Evolutionary conservation across 306 rosid species (phyloP).

Genomic region (Vicia villosa): DNA sequence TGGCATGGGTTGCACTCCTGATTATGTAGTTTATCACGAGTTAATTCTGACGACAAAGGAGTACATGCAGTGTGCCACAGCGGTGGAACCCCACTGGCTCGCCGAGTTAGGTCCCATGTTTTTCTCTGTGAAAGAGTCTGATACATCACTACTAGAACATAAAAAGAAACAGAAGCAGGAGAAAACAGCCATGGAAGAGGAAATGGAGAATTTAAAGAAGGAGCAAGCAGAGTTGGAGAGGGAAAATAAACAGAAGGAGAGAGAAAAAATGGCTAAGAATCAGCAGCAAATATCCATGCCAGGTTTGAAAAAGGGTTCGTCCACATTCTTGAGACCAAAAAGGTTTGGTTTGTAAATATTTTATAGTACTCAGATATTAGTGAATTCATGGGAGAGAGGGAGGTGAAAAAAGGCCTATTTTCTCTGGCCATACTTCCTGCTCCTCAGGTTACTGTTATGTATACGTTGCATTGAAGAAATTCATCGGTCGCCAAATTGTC

Average conservation of each 20-base stretch:
- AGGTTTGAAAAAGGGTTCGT: constrained; percentile 74
- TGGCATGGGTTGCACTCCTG: constrained; percentile 98
- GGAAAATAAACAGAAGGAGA: constrained; percentile 59
- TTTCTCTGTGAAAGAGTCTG: constrained; percentile 95
- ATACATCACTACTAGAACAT: constrained; percentile 88
- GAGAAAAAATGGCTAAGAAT: constrained; percentile 59
- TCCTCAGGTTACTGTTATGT: not conserved
- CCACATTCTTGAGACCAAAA: constrained; percentile 84
- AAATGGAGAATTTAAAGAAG: constrained; percentile 92
- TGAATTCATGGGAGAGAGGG: not conserved
- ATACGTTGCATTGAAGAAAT: not conserved
- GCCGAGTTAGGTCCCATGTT: constrained; percentile 99
- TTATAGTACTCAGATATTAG: constrained; percentile 14
- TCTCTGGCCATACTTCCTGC: not conserved
- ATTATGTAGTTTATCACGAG: constrained; percentile 88
- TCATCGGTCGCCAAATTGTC: not conserved
- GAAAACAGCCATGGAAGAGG: constrained; percentile 95
- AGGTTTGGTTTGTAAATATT: constrained; percentile 69
- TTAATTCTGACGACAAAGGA: constrained; percentile 79
- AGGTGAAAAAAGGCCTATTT: not conserved
- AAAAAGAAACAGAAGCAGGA: constrained; percentile 88
- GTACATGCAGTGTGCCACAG: constrained; percentile 98
- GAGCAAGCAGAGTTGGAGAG: constrained; percentile 70
- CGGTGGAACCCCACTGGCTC: constrained; percentile 96
- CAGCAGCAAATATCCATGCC: constrained; percentile 80